phyloP scores from a whole-genome alignment of 108 stramenopile genomes.

The Parmales sp. region DNA sequence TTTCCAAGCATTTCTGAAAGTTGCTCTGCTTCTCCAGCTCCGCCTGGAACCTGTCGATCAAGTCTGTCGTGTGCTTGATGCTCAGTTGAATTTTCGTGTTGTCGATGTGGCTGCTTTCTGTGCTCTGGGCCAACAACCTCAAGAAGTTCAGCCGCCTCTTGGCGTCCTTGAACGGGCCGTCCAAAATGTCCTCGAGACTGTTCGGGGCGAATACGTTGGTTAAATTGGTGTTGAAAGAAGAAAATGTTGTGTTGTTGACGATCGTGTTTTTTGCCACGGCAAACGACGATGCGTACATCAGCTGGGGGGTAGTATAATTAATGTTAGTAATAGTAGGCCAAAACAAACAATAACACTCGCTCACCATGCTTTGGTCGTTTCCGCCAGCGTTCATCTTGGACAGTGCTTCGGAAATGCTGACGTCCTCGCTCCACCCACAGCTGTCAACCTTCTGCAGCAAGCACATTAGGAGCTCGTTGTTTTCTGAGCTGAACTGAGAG shows the following conservation, averaged over 20 bases:
- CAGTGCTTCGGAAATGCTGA: no score
- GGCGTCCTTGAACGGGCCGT: background rate
- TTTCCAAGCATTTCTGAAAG: background rate
- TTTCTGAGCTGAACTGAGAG: background rate
- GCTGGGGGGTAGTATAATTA: background rate
- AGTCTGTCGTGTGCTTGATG: background rate
- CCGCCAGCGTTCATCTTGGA: no score
- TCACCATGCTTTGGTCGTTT: no score
- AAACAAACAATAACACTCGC: no score
- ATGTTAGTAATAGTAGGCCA: no score
- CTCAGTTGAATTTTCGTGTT: background rate
- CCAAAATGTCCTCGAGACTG: background rate
- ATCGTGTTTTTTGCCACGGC: background rate
- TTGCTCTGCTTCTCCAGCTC: conserved; percentile 4
- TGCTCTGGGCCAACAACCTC: background rate
- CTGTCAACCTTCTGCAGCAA: background rate
- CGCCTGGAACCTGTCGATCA: background rate
- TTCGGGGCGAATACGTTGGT: background rate
- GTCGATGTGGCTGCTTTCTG: background rate
- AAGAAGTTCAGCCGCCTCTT: background rate
- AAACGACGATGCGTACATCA: background rate
- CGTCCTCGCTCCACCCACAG: background rate
- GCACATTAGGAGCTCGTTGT: background rate
- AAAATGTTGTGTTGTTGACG: background rate
- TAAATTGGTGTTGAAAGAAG: background rate